Evolutionary conservation across 192 early-diverging fungal genomes (phyloP), one percentile per base, ranked within the genome.

Genomic region (Phycomyces nitens): DNA sequence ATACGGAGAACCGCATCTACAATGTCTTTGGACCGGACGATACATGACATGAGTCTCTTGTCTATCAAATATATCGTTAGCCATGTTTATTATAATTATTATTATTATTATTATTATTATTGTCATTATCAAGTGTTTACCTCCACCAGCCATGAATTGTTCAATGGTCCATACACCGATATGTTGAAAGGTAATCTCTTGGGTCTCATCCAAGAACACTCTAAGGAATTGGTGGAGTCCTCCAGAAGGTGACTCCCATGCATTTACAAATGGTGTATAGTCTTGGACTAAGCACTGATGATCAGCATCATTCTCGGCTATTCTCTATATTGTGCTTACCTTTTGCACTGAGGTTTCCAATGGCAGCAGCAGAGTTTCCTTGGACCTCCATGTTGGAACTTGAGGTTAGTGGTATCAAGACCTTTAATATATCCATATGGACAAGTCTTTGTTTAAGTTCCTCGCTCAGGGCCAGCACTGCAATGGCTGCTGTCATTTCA

Each of bases 131-230:
- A 34, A 34, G 7, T 34, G 21, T 43, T 50, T 68, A 77, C 76
- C 77, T 52, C 53, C 63, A 18, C 82, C 82, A 58, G 88, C 86
- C 63, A 92, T 69, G 71, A 92, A 85, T 79, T 91, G 87, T 21
- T 88, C 80, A 69, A 94, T 85, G 20, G 91, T 94, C 91, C 91
- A 94, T 43, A 92, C 81, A 4, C 86, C 91, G 63, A 94, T 86
- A n/a, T 93, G 91, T 59, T 87, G 88, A 64, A 94, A 87, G 55
- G 83, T 80, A 62, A 83, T 83, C 54, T 88, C 87, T 54, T 80
- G 79, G 21, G 74, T 71, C 24, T 84, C 80, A 15, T 81, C 78
- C 41, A 90, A 58, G 72, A 90, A 91, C n/a, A 79, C 64, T 18
- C 81, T 77, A 56, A 94, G 68, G 54, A 89, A 92, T 38, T 80